Conservation (phyloP, 1,139 yeast genomes). For the Ogataea hybrid region DNA sequence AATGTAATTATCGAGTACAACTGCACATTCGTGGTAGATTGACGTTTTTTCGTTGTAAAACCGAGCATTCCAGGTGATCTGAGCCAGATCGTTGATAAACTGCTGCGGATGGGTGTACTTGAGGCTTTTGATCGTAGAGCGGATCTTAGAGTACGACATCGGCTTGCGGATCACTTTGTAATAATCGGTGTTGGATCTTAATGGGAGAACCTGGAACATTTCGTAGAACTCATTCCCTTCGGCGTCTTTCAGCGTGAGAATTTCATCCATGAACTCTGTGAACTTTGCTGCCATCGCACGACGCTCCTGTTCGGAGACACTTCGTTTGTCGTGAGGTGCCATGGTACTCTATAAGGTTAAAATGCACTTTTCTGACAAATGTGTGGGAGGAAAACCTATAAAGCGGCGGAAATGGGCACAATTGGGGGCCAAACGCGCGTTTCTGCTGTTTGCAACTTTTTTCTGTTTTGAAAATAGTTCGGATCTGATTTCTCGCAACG, state of each 20-base stretch:
- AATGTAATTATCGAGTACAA: conserved; percentile 62
- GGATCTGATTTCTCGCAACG: conserved; percentile 8
- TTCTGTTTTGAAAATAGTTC: conserved; percentile 3
- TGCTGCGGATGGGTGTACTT: conserved; percentile 61
- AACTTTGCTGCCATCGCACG: conserved; percentile 20
- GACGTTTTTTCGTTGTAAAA: conserved; percentile 74
- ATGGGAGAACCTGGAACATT: conserved; percentile 46
- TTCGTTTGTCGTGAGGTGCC: conserved; percentile 36
- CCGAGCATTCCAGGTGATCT: conserved; percentile 88
- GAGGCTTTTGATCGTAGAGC: conserved; percentile 41
- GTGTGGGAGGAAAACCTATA: background rate
- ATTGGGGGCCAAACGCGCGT: conserved; percentile 1
- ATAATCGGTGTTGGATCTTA: conserved; percentile 41
- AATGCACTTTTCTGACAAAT: conserved; percentile 1
- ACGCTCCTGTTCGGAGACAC: conserved; percentile 22
- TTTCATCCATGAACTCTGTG: conserved; percentile 19
- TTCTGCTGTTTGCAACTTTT: conserved; percentile 1
- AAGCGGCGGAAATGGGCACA: background rate
- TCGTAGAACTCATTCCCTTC: conserved; percentile 34
- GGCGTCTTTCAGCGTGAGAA: conserved; percentile 24
- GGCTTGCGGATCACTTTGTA: conserved; percentile 47
- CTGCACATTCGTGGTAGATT: conserved; percentile 68
- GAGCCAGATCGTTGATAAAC: conserved; percentile 74
- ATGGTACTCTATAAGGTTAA: conserved; percentile 1
- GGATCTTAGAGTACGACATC: conserved; percentile 43